phyloP scores from a whole-genome alignment of 1,139 yeast species.

The Hyphopichia wangnamkhiaoensis region DNA sequence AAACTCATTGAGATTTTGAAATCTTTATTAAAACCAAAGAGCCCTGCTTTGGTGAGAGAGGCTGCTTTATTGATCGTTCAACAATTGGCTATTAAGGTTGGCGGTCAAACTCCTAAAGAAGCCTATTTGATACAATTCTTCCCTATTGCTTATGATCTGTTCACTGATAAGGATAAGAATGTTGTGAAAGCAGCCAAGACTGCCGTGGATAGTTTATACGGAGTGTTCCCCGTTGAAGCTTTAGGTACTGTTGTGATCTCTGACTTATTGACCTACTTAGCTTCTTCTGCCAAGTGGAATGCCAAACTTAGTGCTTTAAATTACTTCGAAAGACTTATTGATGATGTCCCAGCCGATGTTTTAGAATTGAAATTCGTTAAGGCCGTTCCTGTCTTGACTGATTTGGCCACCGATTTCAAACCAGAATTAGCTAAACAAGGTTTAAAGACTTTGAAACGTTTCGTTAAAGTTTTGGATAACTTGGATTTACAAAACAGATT shows the following conservation, averaged over 20 bases:
- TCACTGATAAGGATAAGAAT: slow-evolving; percentile 83
- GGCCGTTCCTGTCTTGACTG: slow-evolving; percentile 83
- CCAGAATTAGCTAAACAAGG: slow-evolving; percentile 94
- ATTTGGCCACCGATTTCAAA: slow-evolving; percentile 91
- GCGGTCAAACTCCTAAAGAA: slow-evolving; percentile 72
- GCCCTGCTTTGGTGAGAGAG: slow-evolving; percentile 73
- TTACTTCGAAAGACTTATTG: slow-evolving; percentile 69
- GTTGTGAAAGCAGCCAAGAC: slow-evolving; percentile 81
- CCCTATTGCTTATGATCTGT: slow-evolving; percentile 58
- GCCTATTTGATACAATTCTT: slow-evolving; percentile 66
- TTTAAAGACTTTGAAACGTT: slow-evolving; percentile 62
- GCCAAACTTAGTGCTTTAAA: slow-evolving; percentile 80
- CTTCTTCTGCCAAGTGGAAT: slow-evolving; percentile 92
- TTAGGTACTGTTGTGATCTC: slow-evolving; percentile 69
- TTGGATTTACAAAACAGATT: slow-evolving; percentile 87
- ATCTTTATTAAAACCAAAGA: slow-evolving; percentile 72
- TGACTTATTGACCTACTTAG: slow-evolving; percentile 60
- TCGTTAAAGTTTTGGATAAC: slow-evolving; percentile 84
- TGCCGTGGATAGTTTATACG: slow-evolving; percentile 66
- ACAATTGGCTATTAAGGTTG: slow-evolving; percentile 64
- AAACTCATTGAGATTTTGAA: slow-evolving; percentile 60
- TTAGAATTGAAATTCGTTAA: slow-evolving; percentile 78
- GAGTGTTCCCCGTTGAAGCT: slow-evolving; percentile 77
- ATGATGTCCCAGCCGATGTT: slow-evolving; percentile 81
- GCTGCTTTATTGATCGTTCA: slow-evolving; percentile 69